Percentiles rank a stretch among this genome's conserved stretches.
These are phyloP conservation scores for Didymella sp. DNA, from an alignment of 2,329 filamentous ascomycete species.

Conservation along the genomic window DNA sequence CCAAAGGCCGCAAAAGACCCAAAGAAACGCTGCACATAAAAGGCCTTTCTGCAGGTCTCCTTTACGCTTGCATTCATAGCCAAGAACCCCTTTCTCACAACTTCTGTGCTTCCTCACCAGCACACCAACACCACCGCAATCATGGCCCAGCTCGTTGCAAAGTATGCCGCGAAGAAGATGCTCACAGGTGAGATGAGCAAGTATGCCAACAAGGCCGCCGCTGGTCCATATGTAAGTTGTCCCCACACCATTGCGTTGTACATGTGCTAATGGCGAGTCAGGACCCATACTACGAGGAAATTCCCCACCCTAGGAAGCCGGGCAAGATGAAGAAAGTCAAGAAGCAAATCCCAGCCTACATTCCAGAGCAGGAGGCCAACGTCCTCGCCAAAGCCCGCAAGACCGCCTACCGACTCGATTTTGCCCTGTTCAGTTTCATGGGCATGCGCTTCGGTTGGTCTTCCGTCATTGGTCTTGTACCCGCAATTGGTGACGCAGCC, in stretches of 20 bases:
- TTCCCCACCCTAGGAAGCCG: constrained; percentile 74
- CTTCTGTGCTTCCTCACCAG: constrained; percentile 3
- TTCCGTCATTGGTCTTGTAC: constrained; percentile 82
- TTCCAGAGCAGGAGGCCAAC: constrained; percentile 81
- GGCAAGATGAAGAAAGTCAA: constrained; percentile 82
- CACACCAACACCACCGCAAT: constrained; percentile 16
- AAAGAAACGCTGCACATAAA: constrained; percentile 28
- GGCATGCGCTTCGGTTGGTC: constrained; percentile 90
- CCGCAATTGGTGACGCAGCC: constrained; percentile 65
- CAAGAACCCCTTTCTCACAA: constrained; percentile 8
- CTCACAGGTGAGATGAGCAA: constrained; percentile 57
- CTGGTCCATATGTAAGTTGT: constrained; percentile 51
- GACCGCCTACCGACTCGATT: constrained; percentile 84
- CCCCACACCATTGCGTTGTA: background rate
- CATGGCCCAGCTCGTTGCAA: constrained; percentile 57
- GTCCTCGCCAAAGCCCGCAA: constrained; percentile 86
- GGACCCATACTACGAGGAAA: constrained; percentile 90
- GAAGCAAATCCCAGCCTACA: constrained; percentile 82
- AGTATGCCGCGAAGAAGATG: constrained; percentile 60
- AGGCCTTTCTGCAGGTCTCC: constrained; percentile 19
- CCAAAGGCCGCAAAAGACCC: background rate
- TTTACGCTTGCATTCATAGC: constrained; percentile 8
- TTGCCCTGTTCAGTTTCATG: constrained; percentile 79
- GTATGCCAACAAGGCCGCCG: constrained; percentile 54
- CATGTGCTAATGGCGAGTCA: constrained; percentile 49